Conservation (phyloP, 164 flowering plant genomes). For the Saururus chinensis region DNA sequence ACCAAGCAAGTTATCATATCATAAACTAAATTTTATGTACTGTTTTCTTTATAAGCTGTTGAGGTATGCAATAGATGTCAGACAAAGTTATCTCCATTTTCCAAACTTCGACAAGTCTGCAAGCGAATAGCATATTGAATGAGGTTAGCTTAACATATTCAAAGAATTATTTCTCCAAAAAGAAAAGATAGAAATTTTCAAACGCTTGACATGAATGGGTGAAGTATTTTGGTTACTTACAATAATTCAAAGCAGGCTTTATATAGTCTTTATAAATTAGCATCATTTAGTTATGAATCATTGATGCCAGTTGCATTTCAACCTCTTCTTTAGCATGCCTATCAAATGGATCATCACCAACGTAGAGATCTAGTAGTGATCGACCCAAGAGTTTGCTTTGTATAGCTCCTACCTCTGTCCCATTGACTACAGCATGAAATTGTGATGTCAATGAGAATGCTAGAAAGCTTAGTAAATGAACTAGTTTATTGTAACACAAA, state of each 20-base stretch:
- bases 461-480: not conserved
- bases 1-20: too few species aligned
- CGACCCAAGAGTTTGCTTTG: conserved; percentile 72
- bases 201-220: too few species aligned
- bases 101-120: too few species aligned
- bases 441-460: not conserved
- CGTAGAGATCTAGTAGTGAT: conserved; percentile 69
- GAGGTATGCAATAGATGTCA: too few species aligned
- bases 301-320: conserved; percentile 38
- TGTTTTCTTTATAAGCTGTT: too few species aligned
- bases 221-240: not conserved
- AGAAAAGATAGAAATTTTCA: too few species aligned
- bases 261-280: not conserved
- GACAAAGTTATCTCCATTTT: too few species aligned
- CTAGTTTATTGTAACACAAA: not conserved
- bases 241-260: not conserved
- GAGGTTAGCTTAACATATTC: too few species aligned
- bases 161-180: too few species aligned
- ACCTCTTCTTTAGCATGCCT: conserved; percentile 63
- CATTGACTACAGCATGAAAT: conserved; percentile 51
- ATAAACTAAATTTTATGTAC: too few species aligned
- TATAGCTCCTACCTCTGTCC: conserved; percentile 68
- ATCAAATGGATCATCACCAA: conserved; percentile 87
- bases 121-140: too few species aligned
- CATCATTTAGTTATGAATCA: conserved; percentile 26